phyloP scores from a whole-genome alignment of 2,329 filamentous ascomycete species.

The Leptographium galeiforme region DNA sequence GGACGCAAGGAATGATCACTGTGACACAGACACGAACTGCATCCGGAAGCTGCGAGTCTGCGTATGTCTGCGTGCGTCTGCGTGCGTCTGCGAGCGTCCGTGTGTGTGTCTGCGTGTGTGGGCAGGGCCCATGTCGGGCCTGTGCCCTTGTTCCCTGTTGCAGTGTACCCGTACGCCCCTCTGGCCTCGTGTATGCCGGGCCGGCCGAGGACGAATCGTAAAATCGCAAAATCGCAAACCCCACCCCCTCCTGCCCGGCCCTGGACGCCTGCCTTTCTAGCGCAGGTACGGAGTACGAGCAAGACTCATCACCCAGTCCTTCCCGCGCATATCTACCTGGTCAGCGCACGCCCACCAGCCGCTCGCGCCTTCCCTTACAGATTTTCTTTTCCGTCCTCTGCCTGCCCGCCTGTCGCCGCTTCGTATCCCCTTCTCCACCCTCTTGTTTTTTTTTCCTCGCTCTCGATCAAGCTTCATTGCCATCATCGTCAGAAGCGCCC shows the following conservation, averaged over 20 bases:
- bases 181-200: neutral
- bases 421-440: neutral
- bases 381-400: neutral
- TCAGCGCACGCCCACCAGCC: neutral
- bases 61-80: too few species aligned
- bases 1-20: neutral
- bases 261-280: constrained; percentile 1
- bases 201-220: neutral
- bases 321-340: constrained; percentile 3
- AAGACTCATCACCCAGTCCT: neutral
- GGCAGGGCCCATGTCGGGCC: too few species aligned
- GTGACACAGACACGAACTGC: neutral
- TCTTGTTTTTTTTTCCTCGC: neutral
- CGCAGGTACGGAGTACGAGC: constrained; percentile 3
- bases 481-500: too few species aligned
- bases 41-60: too few species aligned
- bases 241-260: neutral
- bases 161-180: too few species aligned
- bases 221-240: neutral
- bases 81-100: too few species aligned
- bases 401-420: neutral
- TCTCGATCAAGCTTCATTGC: too few species aligned
- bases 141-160: too few species aligned
- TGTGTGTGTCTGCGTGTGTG: too few species aligned
- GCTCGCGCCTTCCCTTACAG: constrained; percentile 2